These are phyloP conservation scores for Aspergillus cejpii DNA, from an alignment of 2,329 filamentous ascomycete genomes.

Conservation along the genomic window DNA sequence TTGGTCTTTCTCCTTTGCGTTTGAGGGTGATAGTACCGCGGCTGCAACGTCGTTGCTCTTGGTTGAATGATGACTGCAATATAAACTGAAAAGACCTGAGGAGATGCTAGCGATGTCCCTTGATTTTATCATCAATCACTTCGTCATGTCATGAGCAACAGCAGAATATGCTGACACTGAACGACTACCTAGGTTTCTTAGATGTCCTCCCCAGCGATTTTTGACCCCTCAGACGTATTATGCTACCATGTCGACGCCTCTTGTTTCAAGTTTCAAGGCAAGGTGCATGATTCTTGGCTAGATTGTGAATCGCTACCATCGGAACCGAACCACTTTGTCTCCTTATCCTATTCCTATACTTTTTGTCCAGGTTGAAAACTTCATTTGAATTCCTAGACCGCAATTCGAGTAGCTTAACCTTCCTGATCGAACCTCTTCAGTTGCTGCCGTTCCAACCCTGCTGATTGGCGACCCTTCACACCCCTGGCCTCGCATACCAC, in stretches of 20 bases:
- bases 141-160: not conserved
- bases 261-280: too few species aligned
- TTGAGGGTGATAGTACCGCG: conserved; percentile 26
- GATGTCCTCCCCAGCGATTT: not conserved
- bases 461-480: not conserved
- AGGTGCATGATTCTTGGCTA: too few species aligned
- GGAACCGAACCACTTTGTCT: too few species aligned
- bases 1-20: conserved; percentile 1
- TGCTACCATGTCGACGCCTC: too few species aligned
- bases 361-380: too few species aligned
- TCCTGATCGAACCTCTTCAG: not conserved
- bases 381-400: not conserved
- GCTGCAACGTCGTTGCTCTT: conserved; percentile 18
- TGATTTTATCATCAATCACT: not conserved
- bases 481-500: not conserved
- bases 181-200: not conserved
- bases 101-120: conserved; percentile 20
- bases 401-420: not conserved
- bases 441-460: not conserved
- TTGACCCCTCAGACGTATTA: too few species aligned
- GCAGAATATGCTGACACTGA: not conserved
- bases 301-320: too few species aligned
- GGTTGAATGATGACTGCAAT: conserved; percentile 36
- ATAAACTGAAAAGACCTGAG: conserved; percentile 45
- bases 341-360: too few species aligned